Base-by-base conservation (phyloP, 2,329 filamentous ascomycete species). In the Xylariaceae sp. region DNA sequence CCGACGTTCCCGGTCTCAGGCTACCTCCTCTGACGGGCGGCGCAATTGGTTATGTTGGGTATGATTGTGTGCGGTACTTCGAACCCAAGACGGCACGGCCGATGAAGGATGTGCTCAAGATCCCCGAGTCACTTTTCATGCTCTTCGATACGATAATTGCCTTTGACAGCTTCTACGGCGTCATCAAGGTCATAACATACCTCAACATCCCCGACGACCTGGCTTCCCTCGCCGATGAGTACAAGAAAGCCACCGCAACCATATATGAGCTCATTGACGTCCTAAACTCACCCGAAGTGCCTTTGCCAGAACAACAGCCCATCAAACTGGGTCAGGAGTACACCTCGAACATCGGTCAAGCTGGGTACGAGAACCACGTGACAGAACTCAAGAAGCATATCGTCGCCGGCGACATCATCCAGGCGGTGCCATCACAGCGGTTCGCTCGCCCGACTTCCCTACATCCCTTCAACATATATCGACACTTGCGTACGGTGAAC, bases 401-500 rank as follows among this genome's bases (percentile, higher is more conserved):
- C 64, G 82, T 85, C 64, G 82, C 84, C 58, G 94, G 94, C 63
- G 92, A 97, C 77, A 97, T 99, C 70, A 97, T 99, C 75, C 94
- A 99, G 73, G 91, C 92, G 1, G 94, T 99, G 13, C 94, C 94
- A 1, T 97, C 92, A 35, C 94, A 99, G 75, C 86, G 94, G 46
- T 90, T 97, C 69, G 87, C 92, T 6, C 84, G 93, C 23, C 92
- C 92, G 11, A 99, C 94, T 2, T 86, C 84, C 50, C 79, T 99
- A 36, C 94, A 99, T 72, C 93, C 94, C 0, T 99, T 97, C 81
- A 99, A 97, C 78, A 90, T 99, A 66, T 99, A 97, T 80, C 86
- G 93, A 49, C 91, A 96, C 71, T 82, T 99, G 30, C 90, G 94
- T 58, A 96, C 91, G n/a, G 90, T 97, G 67, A 99, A 99, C 71